These are phyloP conservation scores for Podospora pseudoanserina DNA, from an alignment of 495 filamentous ascomycete species.

Conservation along the genomic window DNA sequence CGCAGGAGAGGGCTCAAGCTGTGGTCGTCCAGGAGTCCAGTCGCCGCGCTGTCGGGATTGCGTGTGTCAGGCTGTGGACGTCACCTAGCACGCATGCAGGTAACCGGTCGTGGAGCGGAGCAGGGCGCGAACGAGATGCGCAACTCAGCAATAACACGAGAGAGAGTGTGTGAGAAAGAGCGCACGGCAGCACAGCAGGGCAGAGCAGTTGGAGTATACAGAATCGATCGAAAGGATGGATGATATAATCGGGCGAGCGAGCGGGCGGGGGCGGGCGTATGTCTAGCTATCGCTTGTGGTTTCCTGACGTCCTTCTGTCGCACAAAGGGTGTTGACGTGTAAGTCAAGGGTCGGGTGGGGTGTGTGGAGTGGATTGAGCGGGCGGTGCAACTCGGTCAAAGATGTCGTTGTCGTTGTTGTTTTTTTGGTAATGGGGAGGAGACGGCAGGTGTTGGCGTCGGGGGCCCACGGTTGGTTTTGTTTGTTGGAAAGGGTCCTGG, in stretches of 20 bases:
- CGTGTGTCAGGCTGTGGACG: constrained; percentile 27
- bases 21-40: constrained; percentile 19
- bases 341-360: not conserved
- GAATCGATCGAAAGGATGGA: not conserved
- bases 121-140: constrained; percentile 17
- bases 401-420: not conserved
- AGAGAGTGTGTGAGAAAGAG: not conserved
- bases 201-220: not conserved
- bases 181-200: not conserved
- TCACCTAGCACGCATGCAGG: constrained; percentile 24
- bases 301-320: constrained; percentile 1
- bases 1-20: constrained; percentile 15
- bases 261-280: too few species aligned
- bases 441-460: not conserved
- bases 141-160: constrained; percentile 9
- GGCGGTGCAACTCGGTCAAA: not conserved
- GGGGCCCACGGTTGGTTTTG: constrained; percentile 1
- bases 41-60: constrained; percentile 32
- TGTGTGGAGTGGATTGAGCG: too few species aligned
- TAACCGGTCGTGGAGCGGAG: constrained; percentile 23
- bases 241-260: not conserved
- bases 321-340: not conserved
- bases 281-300: not conserved
- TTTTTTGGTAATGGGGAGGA: not conserved
- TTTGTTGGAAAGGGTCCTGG: not conserved